Conservation (phyloP, 768 basidiomycete genomes). For the Basidioascus undulatus region DNA sequence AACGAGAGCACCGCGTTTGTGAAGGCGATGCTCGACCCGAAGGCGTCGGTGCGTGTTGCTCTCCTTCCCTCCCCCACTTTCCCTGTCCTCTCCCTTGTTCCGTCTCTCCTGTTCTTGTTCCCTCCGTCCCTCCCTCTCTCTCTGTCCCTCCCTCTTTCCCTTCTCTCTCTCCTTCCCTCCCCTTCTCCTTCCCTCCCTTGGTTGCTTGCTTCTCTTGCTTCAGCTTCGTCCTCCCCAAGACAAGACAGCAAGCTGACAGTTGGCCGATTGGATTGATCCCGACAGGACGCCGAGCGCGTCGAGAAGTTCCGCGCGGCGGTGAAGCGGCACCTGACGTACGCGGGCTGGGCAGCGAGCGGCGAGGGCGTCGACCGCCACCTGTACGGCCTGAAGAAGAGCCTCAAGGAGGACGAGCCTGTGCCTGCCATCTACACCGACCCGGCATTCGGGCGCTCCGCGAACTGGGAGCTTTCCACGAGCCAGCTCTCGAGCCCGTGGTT, state of each 20-base stretch:
- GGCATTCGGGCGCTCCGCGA: slow-evolving; percentile 40
- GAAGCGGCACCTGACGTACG: slow-evolving; percentile 62
- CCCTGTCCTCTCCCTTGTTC: neutral
- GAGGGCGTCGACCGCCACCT: slow-evolving; percentile 88
- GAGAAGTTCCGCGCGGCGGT: slow-evolving; percentile 51
- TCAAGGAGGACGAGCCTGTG: slow-evolving; percentile 43
- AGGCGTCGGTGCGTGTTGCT: slow-evolving; percentile 23
- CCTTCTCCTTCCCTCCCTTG: too few species aligned
- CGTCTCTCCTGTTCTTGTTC: neutral
- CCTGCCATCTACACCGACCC: slow-evolving; percentile 19
- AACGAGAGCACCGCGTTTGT: slow-evolving; percentile 64
- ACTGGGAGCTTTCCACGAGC: slow-evolving; percentile 86
- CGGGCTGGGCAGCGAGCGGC: slow-evolving; percentile 74
- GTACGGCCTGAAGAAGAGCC: slow-evolving; percentile 68
- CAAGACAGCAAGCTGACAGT: too few species aligned
- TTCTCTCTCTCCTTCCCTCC: neutral
- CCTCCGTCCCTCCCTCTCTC: too few species aligned
- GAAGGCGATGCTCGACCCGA: slow-evolving; percentile 56
- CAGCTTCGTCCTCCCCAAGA: too few species aligned
- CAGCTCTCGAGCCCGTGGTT: slow-evolving; percentile 59
- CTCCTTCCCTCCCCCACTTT: neutral
- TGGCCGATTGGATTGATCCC: too few species aligned
- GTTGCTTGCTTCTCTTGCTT: too few species aligned
- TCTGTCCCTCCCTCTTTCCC: neutral
- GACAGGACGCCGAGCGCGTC: slow-evolving; percentile 33